phyloP scores from a whole-genome alignment of 2,329 filamentous ascomycete species.

The Berkeleyomyces rouxiae region DNA sequence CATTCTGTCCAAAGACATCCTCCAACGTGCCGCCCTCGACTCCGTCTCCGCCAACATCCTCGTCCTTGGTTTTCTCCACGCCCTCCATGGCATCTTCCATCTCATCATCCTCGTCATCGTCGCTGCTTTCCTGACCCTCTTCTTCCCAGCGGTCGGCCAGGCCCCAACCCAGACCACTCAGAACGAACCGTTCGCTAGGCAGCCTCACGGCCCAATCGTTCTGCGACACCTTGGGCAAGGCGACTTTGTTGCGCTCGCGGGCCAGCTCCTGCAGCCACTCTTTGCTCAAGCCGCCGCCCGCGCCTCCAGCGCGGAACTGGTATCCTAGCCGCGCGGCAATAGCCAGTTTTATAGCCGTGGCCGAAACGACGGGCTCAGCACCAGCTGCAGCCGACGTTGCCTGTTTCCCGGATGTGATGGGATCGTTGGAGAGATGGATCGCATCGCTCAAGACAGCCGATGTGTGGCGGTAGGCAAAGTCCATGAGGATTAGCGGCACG shows the following conservation, averaged over 20 bases:
- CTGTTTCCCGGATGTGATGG: slow-evolving; percentile 39
- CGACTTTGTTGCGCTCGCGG: slow-evolving; percentile 49
- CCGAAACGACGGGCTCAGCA: slow-evolving; percentile 39
- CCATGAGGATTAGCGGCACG: slow-evolving; percentile 66
- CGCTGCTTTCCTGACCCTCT: slow-evolving; percentile 25
- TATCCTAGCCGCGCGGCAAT: slow-evolving; percentile 51
- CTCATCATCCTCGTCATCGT: slow-evolving; percentile 26
- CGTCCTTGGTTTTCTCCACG: slow-evolving; percentile 26
- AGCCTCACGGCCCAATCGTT: slow-evolving; percentile 52
- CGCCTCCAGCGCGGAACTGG: slow-evolving; percentile 45
- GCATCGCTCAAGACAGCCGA: slow-evolving; percentile 54
- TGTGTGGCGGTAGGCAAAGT: slow-evolving; percentile 75
- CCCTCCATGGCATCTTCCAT: slow-evolving; percentile 32
- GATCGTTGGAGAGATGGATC: slow-evolving; percentile 50
- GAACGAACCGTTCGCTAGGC: slow-evolving; percentile 51
- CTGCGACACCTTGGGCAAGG: slow-evolving; percentile 43
- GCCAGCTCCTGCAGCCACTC: slow-evolving; percentile 67
- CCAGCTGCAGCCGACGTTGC: slow-evolving; percentile 32
- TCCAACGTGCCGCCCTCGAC: slow-evolving; percentile 35
- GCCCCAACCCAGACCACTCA: slow-evolving; percentile 49
- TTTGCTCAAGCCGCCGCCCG: slow-evolving; percentile 43
- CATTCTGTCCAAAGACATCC: slow-evolving; percentile 38
- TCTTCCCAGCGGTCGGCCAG: slow-evolving; percentile 42
- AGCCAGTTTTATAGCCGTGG: slow-evolving; percentile 55
- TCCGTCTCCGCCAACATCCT: slow-evolving; percentile 29